phyloP scores from a whole-genome alignment of 1,284 basidiomycete species.

The Mycena sp. region DNA sequence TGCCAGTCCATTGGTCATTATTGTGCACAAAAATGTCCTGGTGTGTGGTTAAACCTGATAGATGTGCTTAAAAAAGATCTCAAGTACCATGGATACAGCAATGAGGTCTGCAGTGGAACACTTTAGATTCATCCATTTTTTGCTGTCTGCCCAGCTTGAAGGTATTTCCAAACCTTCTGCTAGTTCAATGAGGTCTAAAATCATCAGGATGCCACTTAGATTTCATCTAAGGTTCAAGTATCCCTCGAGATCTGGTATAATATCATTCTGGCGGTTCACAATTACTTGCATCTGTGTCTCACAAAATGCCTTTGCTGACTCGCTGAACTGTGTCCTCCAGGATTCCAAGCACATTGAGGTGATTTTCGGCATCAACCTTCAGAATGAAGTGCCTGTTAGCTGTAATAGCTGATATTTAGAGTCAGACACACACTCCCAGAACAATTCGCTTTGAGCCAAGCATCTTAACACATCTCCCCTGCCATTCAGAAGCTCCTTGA shows the following conservation, averaged over 20 bases:
- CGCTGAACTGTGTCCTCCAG: slow-evolving; percentile 39
- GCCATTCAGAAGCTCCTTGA: not conserved
- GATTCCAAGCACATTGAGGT: slow-evolving; percentile 4
- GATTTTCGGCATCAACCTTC: slow-evolving; percentile 1
- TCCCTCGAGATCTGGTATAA: slow-evolving; percentile 52
- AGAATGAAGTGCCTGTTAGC: not conserved
- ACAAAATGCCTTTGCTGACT: slow-evolving; percentile 45
- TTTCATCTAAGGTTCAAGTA: slow-evolving; percentile 57
- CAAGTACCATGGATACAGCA: slow-evolving; percentile 56
- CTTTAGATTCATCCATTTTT: slow-evolving; percentile 46
- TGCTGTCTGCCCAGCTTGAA: slow-evolving; percentile 41
- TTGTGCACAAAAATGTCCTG: slow-evolving; percentile 64
- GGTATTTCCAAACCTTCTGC: slow-evolving; percentile 56
- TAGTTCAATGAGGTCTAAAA: slow-evolving; percentile 64
- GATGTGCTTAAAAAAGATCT: not conserved
- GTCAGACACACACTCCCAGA: not conserved
- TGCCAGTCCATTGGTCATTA: slow-evolving; percentile 44
- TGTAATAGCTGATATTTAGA: too few species aligned
- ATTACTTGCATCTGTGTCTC: slow-evolving; percentile 38
- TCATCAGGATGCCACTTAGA: slow-evolving; percentile 58
- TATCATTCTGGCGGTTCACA: slow-evolving; percentile 29
- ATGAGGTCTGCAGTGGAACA: slow-evolving; percentile 55
- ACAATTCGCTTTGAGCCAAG: slow-evolving; percentile 1
- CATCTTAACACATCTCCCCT: not conserved
- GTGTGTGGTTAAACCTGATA: slow-evolving; percentile 15